Evolutionary conservation across 2,329 filamentous ascomycete genomes (phyloP).

Genomic region (Exserohilum turcica): DNA sequence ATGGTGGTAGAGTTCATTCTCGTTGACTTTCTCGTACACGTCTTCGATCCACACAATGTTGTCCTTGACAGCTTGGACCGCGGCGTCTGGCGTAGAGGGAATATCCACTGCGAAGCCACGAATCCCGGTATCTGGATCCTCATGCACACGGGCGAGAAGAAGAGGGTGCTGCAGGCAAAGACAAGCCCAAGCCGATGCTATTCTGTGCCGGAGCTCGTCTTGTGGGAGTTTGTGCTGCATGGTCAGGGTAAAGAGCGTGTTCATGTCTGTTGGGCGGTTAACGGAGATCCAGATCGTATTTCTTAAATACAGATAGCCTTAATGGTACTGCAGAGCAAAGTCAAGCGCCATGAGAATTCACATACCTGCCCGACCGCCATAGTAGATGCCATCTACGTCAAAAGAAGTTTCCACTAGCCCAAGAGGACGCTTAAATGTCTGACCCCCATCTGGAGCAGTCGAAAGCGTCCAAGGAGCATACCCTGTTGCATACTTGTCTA

Average conservation of each 20-base stretch:
- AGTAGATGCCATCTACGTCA: slow-evolving; percentile 52
- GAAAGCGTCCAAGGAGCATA: slow-evolving; percentile 46
- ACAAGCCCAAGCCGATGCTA: slow-evolving; percentile 49
- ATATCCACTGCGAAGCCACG: slow-evolving; percentile 46
- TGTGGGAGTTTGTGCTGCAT: slow-evolving; percentile 38
- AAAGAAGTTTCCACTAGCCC: slow-evolving; percentile 54
- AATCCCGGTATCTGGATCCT: slow-evolving; percentile 18
- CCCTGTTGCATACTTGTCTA: slow-evolving; percentile 47
- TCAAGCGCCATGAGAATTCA: not conserved
- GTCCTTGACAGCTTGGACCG: slow-evolving; percentile 35
- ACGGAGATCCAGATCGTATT: not conserved
- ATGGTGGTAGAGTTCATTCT: slow-evolving; percentile 49
- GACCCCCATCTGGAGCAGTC: slow-evolving; percentile 15
- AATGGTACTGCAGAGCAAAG: not conserved
- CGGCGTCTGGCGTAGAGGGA: slow-evolving; percentile 31
- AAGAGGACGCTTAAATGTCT: slow-evolving; percentile 45
- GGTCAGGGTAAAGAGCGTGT: slow-evolving; percentile 45
- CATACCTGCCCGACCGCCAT: slow-evolving; percentile 49
- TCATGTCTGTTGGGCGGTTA: slow-evolving; percentile 44
- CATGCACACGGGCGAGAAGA: slow-evolving; percentile 42
- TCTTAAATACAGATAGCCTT: too few relatives aligned
- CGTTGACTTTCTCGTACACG: slow-evolving; percentile 41
- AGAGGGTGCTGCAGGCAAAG: slow-evolving; percentile 49
- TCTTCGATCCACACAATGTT: slow-evolving; percentile 49
- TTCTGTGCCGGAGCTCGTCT: slow-evolving; percentile 40